Base-by-base conservation (phyloP, 2,329 filamentous ascomycete species). In the Grosmannia clavigera region DNA sequence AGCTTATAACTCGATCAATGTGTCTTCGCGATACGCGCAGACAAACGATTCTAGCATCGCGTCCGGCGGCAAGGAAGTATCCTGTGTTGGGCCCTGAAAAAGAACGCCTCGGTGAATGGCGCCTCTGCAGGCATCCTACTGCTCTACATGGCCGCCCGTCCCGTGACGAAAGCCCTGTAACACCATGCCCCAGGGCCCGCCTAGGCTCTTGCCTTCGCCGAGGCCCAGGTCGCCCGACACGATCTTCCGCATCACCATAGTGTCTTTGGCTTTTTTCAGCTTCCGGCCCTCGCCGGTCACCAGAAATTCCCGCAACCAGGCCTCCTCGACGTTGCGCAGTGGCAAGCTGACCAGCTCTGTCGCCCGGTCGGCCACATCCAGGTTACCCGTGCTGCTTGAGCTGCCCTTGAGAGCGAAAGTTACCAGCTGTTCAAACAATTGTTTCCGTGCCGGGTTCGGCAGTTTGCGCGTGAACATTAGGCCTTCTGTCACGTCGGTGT, bases 321-420 rank as follows among this genome's bases (percentile, higher is more conserved):
- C 69, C 68, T 92, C 88, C 68, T 95, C 90, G 22, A 81, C 75
- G 1, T 76, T 70, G 61, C 83, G 83, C n/a, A 95, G 81, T 0
- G 89, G 87, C 63, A 92, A 72, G 62, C 86, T 85, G 10, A 90
- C 80, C 0, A 95, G 76, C 69, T 92, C 87, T 54, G 83, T 80
- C 0, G 84, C 83, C 22, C 81, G 80, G 19, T 78, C 75, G 3
- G 82, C 81, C 3, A 72, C 70, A 5, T 74, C 72, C 5, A 53
- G 53, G 51, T 27, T 50, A 48, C 31, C 54, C 9, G 19, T 19
- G 53, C 19, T 38, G 29, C 6, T 14, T n/a, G 12, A 2, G 46
- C 46, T 40, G 46, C 46, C 46, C 6, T 75, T 75, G 5, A 88
- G 74, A 2, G 86, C 82, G 2, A 78, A 77, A 10, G 77, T 71